These are phyloP conservation scores for Closterium sp. DNA, from an alignment of 139 green algal species.

Conservation along the genomic window DNA sequence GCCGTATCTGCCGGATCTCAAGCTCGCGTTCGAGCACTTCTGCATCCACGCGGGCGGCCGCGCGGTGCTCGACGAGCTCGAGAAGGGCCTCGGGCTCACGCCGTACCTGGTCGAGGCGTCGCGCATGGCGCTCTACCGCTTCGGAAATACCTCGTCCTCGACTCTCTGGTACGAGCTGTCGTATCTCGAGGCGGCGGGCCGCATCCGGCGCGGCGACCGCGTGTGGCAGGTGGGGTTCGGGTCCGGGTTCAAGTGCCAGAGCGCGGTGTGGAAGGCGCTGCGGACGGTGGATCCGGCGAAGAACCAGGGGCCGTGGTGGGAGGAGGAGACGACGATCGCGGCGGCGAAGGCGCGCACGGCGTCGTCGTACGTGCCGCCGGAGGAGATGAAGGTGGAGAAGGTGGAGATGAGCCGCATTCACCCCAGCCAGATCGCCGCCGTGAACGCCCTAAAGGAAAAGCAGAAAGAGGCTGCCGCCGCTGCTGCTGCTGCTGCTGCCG, in stretches of 20 bases:
- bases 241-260: conserved; percentile 57
- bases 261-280: conserved; percentile 47
- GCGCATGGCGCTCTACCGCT: conserved; percentile 40
- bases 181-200: conserved; percentile 41
- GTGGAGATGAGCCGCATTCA: neutral
- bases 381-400: neutral
- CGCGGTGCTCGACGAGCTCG: conserved; percentile 90
- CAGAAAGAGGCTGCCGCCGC: neutral
- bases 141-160: conserved; percentile 50
- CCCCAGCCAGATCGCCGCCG: neutral
- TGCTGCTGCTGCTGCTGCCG: neutral
- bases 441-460: too few relatives aligned
- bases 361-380: neutral
- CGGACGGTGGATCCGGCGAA: neutral
- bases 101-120: conserved; percentile 66
- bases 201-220: conserved; percentile 37
- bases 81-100: conserved; percentile 84
- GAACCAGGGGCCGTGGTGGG: neutral
- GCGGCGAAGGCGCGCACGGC: neutral
- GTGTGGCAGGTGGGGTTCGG: conserved; percentile 60
- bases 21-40: conserved; percentile 93
- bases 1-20: conserved; percentile 96
- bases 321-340: neutral
- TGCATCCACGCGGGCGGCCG: conserved; percentile 95
- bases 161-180: conserved; percentile 65